Evolutionary conservation across 176 grass and related monocot genomes (phyloP).

Genomic region (Panicum miliaceum): DNA sequence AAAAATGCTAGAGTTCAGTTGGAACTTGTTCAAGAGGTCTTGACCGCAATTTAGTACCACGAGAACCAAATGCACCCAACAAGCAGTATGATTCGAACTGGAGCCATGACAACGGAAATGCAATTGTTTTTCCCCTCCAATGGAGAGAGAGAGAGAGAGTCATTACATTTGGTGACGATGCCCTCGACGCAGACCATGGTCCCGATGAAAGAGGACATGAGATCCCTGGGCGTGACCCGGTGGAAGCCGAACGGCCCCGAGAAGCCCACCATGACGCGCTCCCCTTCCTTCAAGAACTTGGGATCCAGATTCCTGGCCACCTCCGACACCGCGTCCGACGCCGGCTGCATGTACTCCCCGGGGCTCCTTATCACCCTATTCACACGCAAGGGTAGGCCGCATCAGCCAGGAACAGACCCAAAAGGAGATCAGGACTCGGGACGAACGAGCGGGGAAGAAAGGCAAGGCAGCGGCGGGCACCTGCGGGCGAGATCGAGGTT

Average conservation of each 20-base stretch:
- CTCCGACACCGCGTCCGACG: slow-evolving; percentile 88
- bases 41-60: background rate
- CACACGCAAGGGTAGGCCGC: background rate
- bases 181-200: slow-evolving; percentile 98
- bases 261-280: slow-evolving; percentile 86
- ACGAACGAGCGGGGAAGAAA: background rate
- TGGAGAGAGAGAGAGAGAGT: background rate
- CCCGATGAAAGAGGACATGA: slow-evolving; percentile 98
- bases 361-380: slow-evolving; percentile 85
- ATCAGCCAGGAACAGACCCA: slow-evolving; percentile 5
- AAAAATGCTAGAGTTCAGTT: background rate
- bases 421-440: background rate
- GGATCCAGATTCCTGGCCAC: slow-evolving; percentile 71
- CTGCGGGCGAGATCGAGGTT: slow-evolving; percentile 92
- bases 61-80: background rate
- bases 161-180: slow-evolving; percentile 96
- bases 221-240: slow-evolving; percentile 93
- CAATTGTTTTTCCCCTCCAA: background rate
- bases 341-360: slow-evolving; percentile 86
- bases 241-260: slow-evolving; percentile 92
- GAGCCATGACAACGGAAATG: background rate
- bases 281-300: slow-evolving; percentile 86
- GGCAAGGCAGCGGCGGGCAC: slow-evolving; percentile 34
- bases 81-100: background rate
- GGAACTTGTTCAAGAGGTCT: background rate